phyloP scores from a whole-genome alignment of 2,329 filamentous ascomycete species.

The Botryosphaeria agaves region DNA sequence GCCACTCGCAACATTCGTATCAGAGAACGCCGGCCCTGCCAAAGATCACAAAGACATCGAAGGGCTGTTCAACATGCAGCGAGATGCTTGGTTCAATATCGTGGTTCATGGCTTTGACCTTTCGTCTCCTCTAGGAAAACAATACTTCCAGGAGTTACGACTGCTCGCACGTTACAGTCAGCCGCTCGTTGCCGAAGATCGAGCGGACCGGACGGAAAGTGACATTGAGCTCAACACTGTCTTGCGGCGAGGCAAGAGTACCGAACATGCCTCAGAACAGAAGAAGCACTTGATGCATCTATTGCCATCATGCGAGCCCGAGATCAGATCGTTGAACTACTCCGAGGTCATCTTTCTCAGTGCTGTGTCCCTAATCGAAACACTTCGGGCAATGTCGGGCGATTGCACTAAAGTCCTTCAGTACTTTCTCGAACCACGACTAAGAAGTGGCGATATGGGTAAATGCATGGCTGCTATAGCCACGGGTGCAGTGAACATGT shows the following conservation, averaged over 20 bases:
- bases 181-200: slow-evolving; percentile 73
- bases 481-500: slow-evolving; percentile 58
- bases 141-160: slow-evolving; percentile 59
- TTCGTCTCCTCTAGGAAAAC: slow-evolving; percentile 53
- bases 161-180: slow-evolving; percentile 76
- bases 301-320: slow-evolving; percentile 57
- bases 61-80: slow-evolving; percentile 47
- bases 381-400: slow-evolving; percentile 66
- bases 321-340: slow-evolving; percentile 72
- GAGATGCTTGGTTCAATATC: slow-evolving; percentile 97
- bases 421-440: slow-evolving; percentile 90
- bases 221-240: slow-evolving; percentile 95
- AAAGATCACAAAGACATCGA: slow-evolving; percentile 39
- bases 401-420: slow-evolving; percentile 79
- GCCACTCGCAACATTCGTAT: slow-evolving; percentile 74
- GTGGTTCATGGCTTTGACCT: slow-evolving; percentile 81
- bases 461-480: slow-evolving; percentile 46
- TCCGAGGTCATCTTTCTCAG: slow-evolving; percentile 85
- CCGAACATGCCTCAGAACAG: slow-evolving; percentile 60
- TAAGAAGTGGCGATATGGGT: slow-evolving; percentile 41
- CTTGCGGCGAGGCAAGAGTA: slow-evolving; percentile 67
- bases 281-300: slow-evolving; percentile 61
- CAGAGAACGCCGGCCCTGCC: slow-evolving; percentile 30
- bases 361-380: slow-evolving; percentile 78
- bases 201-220: slow-evolving; percentile 79